Conservation (phyloP, 768 basidiomycete species). For the Leccinellum albellum region DNA sequence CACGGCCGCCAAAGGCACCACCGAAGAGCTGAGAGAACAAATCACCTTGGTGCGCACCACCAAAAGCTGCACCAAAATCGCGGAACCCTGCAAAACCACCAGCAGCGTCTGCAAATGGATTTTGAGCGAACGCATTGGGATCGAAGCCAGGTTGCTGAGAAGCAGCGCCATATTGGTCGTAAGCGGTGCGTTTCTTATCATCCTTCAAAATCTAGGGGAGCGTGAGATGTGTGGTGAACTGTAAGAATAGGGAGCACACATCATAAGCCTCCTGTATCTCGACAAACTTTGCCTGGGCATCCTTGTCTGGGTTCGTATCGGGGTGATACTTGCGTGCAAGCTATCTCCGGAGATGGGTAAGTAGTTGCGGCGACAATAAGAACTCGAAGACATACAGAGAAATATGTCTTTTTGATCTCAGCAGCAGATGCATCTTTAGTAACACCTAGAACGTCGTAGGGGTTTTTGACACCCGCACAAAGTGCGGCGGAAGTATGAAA, state of each 20-base stretch:
- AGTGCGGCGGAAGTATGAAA: slow-evolving; percentile 66
- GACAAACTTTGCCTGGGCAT: slow-evolving; percentile 86
- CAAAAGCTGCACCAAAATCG: slow-evolving; percentile 62
- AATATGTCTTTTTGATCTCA: slow-evolving; percentile 98
- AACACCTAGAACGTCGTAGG: slow-evolving; percentile 90
- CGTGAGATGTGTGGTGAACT: slow-evolving; percentile 18
- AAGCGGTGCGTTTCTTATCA: slow-evolving; percentile 86
- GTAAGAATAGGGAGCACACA: slow-evolving; percentile 44
- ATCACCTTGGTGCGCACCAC: slow-evolving; percentile 53
- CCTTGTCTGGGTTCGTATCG: slow-evolving; percentile 91
- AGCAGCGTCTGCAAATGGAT: slow-evolving; percentile 44
- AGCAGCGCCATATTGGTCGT: slow-evolving; percentile 88
- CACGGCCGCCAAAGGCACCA: slow-evolving; percentile 49
- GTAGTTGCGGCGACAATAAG: slow-evolving; percentile 12
- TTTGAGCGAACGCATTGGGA: slow-evolving; percentile 72
- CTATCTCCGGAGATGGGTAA: slow-evolving; percentile 40
- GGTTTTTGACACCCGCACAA: slow-evolving; percentile 64
- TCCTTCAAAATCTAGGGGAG: slow-evolving; percentile 79
- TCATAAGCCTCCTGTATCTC: slow-evolving; percentile 98
- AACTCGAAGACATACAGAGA: slow-evolving; percentile 58
- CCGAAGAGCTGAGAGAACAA: slow-evolving; percentile 88
- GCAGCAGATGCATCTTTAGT: slow-evolving; percentile 73
- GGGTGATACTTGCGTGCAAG: slow-evolving; percentile 98
- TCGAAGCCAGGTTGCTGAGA: slow-evolving; percentile 95
- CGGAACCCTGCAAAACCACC: slow-evolving; percentile 73